Evolutionary conservation across 2,329 filamentous ascomycete genomes (phyloP).

Genomic region (Mycogone perniciosa): DNA sequence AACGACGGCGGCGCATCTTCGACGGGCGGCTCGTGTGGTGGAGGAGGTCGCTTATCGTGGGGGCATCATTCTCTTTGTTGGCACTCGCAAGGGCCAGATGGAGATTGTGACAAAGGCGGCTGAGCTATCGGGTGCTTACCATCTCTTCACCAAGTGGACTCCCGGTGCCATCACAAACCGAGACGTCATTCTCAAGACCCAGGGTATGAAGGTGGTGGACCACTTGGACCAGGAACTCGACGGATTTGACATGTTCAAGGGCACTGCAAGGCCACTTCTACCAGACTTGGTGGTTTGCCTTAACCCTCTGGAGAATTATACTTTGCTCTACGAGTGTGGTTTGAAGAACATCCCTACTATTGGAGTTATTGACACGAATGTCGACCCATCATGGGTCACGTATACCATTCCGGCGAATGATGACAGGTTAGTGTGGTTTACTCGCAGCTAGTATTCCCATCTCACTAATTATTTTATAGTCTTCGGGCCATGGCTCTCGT

Average conservation of each 20-base stretch:
- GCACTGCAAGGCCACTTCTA: conserved; percentile 59
- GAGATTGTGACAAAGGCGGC: conserved; percentile 76
- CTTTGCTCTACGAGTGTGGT: conserved; percentile 85
- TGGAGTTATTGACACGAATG: conserved; percentile 89
- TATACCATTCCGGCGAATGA: conserved; percentile 97
- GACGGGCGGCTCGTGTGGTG: conserved; percentile 89
- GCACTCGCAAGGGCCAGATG: conserved; percentile 76
- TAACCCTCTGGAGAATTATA: conserved; percentile 89
- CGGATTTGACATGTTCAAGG: conserved; percentile 61
- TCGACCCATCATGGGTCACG: conserved; percentile 87
- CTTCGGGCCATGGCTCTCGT: conserved; percentile 76
- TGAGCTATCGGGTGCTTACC: conserved; percentile 68
- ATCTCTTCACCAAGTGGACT: conserved; percentile 89
- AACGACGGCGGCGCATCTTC: conserved; percentile 77
- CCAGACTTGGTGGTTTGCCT: conserved; percentile 90
- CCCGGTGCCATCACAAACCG: conserved; percentile 90
- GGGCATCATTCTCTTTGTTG: conserved; percentile 84
- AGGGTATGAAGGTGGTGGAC: conserved; percentile 69
- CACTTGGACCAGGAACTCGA: conserved; percentile 55
- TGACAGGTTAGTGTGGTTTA: conserved; percentile 59
- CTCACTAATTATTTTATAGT: conserved; percentile 39
- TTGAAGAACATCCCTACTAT: conserved; percentile 87
- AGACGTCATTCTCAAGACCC: conserved; percentile 73
- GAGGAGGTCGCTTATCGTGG: conserved; percentile 77
- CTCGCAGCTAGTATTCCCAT: neutral